Evolutionary conservation across 1,139 yeast genomes (phyloP).

Genomic region (Taphrina confusa): DNA sequence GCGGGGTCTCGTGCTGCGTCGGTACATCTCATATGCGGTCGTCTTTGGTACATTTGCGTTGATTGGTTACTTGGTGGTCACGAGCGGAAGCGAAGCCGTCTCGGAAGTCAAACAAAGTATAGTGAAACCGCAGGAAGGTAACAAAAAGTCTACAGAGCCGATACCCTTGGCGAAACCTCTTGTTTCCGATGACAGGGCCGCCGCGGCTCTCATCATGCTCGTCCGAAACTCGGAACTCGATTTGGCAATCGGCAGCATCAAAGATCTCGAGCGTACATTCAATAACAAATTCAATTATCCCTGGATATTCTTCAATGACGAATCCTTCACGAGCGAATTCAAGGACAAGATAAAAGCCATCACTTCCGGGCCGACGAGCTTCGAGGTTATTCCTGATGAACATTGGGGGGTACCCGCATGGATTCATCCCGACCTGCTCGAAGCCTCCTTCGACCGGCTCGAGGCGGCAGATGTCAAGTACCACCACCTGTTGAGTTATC

Average conservation of each 20-base stretch:
- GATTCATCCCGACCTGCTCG: constrained; percentile 63
- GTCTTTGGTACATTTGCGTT: not conserved
- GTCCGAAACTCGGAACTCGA: constrained; percentile 59
- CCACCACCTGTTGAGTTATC: constrained; percentile 65
- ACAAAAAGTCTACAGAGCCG: not conserved
- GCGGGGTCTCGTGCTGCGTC: constrained; percentile 10
- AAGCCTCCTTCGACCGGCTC: constrained; percentile 58
- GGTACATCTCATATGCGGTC: not conserved
- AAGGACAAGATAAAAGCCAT: constrained; percentile 50
- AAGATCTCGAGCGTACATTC: constrained; percentile 69
- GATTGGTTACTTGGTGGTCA: not conserved
- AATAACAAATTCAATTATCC: constrained; percentile 66
- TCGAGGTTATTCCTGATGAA: constrained; percentile 62
- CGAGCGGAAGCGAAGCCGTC: not conserved
- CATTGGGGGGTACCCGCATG: constrained; percentile 75
- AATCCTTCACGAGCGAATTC: constrained; percentile 57
- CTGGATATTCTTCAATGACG: constrained; percentile 77
- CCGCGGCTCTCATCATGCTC: constrained; percentile 30
- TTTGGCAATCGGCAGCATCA: constrained; percentile 60
- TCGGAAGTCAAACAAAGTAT: not conserved
- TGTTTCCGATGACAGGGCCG: constrained; percentile 7
- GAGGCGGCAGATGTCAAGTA: constrained; percentile 57
- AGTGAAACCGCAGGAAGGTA: not conserved
- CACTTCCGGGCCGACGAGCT: constrained; percentile 63
- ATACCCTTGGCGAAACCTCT: constrained; percentile 21